phyloP scores from a whole-genome alignment of 78 protist species.

The Cavenderia fasciculata region DNA sequence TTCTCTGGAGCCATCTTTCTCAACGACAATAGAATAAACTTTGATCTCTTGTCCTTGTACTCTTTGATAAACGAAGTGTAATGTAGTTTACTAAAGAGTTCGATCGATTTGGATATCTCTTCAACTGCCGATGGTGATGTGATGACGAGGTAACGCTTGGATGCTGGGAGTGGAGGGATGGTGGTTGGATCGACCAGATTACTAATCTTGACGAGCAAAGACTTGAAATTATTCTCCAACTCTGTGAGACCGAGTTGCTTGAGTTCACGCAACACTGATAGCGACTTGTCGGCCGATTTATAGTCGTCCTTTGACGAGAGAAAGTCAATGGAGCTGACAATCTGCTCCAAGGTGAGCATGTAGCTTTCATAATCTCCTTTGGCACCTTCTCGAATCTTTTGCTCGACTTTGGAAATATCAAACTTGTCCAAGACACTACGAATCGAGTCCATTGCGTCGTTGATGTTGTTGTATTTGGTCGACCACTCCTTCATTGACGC shows the following conservation, averaged over 20 bases:
- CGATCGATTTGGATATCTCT: slow-evolving; percentile 57
- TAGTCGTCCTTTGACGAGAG: background rate
- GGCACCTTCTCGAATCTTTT: slow-evolving; percentile 60
- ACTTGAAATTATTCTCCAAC: slow-evolving; percentile 45
- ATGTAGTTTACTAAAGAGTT: slow-evolving; percentile 27
- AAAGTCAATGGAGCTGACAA: slow-evolving; percentile 41
- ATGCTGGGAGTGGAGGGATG: slow-evolving; percentile 20
- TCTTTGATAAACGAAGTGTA: slow-evolving; percentile 17
- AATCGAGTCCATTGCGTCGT: slow-evolving; percentile 34
- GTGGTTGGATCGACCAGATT: slow-evolving; percentile 36
- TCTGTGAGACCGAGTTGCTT: slow-evolving; percentile 30
- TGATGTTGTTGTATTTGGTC: slow-evolving; percentile 49
- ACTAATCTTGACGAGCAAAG: slow-evolving; percentile 34
- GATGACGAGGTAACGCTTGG: slow-evolving; percentile 40
- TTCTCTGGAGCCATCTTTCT: slow-evolving; percentile 68
- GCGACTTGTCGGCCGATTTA: slow-evolving; percentile 37
- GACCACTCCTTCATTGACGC: slow-evolving; percentile 80
- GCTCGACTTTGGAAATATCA: slow-evolving; percentile 29
- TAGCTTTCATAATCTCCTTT: slow-evolving; percentile 62
- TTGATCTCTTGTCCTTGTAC: slow-evolving; percentile 55
- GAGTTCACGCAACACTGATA: slow-evolving; percentile 19
- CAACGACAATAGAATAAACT: slow-evolving; percentile 32
- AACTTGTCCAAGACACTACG: slow-evolving; percentile 20
- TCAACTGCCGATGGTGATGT: slow-evolving; percentile 23
- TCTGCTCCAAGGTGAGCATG: slow-evolving; percentile 56